phyloP scores from a whole-genome alignment of 352 stramenopile species.

The Pythium aristosporum region DNA sequence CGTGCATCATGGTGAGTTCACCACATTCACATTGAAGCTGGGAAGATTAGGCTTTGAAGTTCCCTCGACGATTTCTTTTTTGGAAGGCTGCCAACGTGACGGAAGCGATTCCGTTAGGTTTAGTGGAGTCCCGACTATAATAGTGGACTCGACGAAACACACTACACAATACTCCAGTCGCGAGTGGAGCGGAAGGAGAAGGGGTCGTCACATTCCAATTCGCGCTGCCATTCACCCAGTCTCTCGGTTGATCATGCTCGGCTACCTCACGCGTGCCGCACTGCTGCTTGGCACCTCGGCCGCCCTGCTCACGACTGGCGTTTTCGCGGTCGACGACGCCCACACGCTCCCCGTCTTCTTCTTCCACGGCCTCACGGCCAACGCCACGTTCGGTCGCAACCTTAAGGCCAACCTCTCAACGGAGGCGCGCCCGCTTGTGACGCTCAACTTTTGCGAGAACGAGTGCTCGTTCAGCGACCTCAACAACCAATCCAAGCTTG shows the following conservation, averaged over 20 bases:
- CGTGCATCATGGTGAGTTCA: no score
- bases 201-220: no score
- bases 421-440: slow-evolving; percentile 34
- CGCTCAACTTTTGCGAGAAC: slow-evolving; percentile 38
- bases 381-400: slow-evolving; percentile 30
- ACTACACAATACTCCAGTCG: no score
- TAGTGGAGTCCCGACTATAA: no score
- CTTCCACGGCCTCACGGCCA: slow-evolving; percentile 45
- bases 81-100: no score
- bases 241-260: background rate
- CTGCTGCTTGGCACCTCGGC: background rate
- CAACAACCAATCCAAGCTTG: slow-evolving; percentile 35
- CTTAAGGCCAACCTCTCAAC: slow-evolving; percentile 39
- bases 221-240: no score
- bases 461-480: slow-evolving; percentile 36
- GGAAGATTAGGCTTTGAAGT: no score
- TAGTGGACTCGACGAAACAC: no score
- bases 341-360: slow-evolving; percentile 43
- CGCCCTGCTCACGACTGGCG: background rate
- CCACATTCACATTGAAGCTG: no score
- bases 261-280: background rate
- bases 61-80: no score
- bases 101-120: no score
- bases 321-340: background rate
- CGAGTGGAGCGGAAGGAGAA: no score